A percentile compares a stretch with the other conserved stretches of the same genome.
phyloP scores from a whole-genome alignment of 2,329 filamentous ascomycete genomes.

The Pseudomassariella vexata region DNA sequence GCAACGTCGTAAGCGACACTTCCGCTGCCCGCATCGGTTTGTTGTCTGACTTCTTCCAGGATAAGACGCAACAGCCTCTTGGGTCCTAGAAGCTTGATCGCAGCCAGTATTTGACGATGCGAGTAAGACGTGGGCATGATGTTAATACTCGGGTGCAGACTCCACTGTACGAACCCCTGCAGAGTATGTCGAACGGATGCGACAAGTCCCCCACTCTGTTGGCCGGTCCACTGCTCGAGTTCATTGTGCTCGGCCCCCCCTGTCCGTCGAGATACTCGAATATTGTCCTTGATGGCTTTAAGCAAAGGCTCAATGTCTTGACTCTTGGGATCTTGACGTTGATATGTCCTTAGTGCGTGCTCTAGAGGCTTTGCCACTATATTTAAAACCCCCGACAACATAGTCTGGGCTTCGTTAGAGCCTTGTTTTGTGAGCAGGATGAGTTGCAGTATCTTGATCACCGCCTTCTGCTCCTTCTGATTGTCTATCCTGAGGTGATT shows the following conservation, averaged over 20 bases:
- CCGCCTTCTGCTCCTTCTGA: conserved; percentile 56
- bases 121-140: conserved; percentile 62
- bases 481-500: conserved; percentile 64
- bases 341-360: conserved; percentile 59
- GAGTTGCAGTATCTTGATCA: conserved; percentile 67
- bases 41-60: conserved; percentile 60
- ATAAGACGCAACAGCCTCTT: conserved; percentile 55
- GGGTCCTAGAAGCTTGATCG: conserved; percentile 56
- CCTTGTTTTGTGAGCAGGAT: conserved; percentile 66
- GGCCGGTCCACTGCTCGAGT: conserved; percentile 60
- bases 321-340: conserved; percentile 60
- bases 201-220: conserved; percentile 48
- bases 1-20: conserved; percentile 64
- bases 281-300: conserved; percentile 56
- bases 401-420: conserved; percentile 63
- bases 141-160: conserved; percentile 47
- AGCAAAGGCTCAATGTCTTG: conserved; percentile 66
- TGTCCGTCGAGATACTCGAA: conserved; percentile 53
- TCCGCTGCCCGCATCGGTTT: conserved; percentile 53
- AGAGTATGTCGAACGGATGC: conserved; percentile 55
- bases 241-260: conserved; percentile 60
- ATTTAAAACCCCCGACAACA: conserved; percentile 66
- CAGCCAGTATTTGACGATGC: conserved; percentile 62
- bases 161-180: conserved; percentile 62
- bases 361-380: conserved; percentile 66